Conservation (phyloP, 2,329 filamentous ascomycete species). For the Aspergillus calidoustus region DNA sequence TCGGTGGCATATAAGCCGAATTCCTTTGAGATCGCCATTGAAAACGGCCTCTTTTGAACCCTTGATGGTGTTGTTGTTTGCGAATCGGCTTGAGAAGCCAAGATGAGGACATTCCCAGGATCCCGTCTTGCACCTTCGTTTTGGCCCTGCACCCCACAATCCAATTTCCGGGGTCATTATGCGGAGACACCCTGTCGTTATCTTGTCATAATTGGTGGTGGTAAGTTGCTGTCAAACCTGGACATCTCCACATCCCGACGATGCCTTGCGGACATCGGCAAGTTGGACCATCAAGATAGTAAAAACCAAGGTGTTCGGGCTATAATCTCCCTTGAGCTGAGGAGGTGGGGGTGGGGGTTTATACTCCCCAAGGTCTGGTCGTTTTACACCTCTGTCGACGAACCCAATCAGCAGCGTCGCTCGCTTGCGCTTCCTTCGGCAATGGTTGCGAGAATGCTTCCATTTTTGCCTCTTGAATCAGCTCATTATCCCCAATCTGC, state of each 20-base stretch:
- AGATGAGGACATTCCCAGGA: not conserved
- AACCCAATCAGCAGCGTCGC: not conserved
- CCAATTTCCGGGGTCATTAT: not conserved
- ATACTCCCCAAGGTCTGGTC: not conserved
- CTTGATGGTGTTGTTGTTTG: not conserved
- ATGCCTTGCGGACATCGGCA: not conserved
- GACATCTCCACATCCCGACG: not conserved
- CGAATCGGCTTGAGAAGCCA: not conserved
- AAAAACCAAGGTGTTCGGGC: not conserved
- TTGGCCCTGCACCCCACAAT: not conserved
- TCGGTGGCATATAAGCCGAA: not conserved
- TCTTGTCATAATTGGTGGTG: not conserved
- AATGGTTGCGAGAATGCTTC: not conserved
- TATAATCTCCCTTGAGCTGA: not conserved
- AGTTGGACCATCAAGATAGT: not conserved
- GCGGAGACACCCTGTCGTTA: not conserved
- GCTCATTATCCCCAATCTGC: not conserved
- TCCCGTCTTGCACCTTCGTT: not conserved
- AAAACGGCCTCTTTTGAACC: not conserved
- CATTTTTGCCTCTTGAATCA: not conserved
- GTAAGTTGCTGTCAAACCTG: not conserved
- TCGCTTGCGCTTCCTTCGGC: not conserved
- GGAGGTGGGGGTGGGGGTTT: not conserved
- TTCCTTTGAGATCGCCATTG: not conserved
- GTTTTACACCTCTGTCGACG: not conserved